These are phyloP conservation scores for Candida nanaspora DNA, from an alignment of 805 yeast species.

Conservation along the genomic window DNA sequence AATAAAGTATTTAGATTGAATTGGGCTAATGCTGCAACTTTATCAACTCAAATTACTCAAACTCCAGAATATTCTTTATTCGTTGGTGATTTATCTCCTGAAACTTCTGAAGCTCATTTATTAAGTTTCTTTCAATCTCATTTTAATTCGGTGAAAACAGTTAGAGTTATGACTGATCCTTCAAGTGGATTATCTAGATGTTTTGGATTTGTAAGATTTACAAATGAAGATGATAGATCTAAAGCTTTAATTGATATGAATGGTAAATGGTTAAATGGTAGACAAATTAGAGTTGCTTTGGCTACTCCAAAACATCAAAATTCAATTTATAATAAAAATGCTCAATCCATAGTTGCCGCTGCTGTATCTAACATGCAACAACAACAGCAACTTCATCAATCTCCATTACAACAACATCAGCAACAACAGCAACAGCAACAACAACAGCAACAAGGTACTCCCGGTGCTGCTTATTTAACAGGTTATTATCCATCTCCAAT, in stretches of 20 bases:
- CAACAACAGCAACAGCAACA: no score
- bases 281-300: constrained; percentile 68
- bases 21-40: constrained; percentile 82
- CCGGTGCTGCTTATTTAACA: not conserved
- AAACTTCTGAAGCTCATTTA: constrained; percentile 74
- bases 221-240: constrained; percentile 61
- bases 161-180: constrained; percentile 82
- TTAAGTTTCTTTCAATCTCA: constrained; percentile 63
- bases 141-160: constrained; percentile 65
- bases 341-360: constrained; percentile 8
- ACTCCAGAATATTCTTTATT: constrained; percentile 72
- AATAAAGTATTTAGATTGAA: constrained; percentile 64
- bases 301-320: constrained; percentile 63
- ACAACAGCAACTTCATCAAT: constrained; percentile 2
- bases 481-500: constrained; percentile 1
- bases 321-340: constrained; percentile 10
- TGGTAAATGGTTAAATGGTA: constrained; percentile 74
- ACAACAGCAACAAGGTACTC: no score
- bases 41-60: constrained; percentile 61
- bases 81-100: constrained; percentile 77
- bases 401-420: no score
- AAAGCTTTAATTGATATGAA: constrained; percentile 69
- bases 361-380: constrained; percentile 13
- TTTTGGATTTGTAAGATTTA: constrained; percentile 75
- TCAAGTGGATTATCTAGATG: constrained; percentile 70